Conservation (phyloP, 768 basidiomycete species). For the Botryobasidium botryosum region DNA sequence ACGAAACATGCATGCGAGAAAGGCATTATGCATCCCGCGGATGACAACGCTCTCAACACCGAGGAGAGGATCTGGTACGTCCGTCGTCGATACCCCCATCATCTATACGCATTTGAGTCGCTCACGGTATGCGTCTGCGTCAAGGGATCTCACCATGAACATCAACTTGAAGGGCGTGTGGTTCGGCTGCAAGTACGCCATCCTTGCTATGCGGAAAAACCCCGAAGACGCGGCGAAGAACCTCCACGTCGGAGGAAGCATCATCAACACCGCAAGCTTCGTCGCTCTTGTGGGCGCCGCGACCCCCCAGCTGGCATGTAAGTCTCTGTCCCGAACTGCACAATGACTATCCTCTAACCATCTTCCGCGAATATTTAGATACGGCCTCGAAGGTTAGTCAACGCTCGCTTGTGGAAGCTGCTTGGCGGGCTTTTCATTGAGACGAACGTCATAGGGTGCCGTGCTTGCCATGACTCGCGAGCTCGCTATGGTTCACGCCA, state of each 20-base stretch:
- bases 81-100: too few species aligned
- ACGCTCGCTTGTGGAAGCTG: background rate
- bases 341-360: slow-evolving; percentile 6
- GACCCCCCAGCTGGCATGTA: slow-evolving; percentile 95
- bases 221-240: slow-evolving; percentile 66
- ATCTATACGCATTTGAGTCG: background rate
- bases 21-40: slow-evolving; percentile 97
- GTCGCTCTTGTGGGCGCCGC: slow-evolving; percentile 93
- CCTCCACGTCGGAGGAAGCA: slow-evolving; percentile 59
- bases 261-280: slow-evolving; percentile 97
- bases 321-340: slow-evolving; percentile 18
- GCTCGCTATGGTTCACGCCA: slow-evolving; percentile 92
- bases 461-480: slow-evolving; percentile 99
- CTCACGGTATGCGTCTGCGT: background rate
- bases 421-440: too few species aligned
- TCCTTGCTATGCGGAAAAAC: slow-evolving; percentile 91
- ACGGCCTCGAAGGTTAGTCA: slow-evolving; percentile 18
- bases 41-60: slow-evolving; percentile 91
- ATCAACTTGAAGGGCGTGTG: slow-evolving; percentile 98
- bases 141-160: slow-evolving; percentile 61
- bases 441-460: slow-evolving; percentile 51
- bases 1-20: background rate
- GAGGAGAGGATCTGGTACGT: slow-evolving; percentile 90
- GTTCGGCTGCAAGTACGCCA: slow-evolving; percentile 98
- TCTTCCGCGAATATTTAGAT: slow-evolving; percentile 8